These are phyloP conservation scores for Fagopyrum esculentum DNA, from an alignment of 148 eudicot species.

Conservation along the genomic window DNA sequence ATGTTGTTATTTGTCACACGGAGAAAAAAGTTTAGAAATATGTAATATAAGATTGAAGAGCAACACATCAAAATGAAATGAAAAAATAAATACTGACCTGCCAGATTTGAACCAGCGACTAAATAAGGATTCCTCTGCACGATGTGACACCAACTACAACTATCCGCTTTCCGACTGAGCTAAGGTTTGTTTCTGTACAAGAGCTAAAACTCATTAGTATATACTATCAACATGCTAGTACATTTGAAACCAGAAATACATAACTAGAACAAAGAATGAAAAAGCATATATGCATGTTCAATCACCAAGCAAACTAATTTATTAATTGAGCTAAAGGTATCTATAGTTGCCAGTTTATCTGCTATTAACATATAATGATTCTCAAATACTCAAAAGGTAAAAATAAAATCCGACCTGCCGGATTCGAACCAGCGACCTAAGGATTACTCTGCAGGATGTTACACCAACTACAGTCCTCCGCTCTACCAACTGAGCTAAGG, in stretches of 20 bases:
- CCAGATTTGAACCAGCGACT: too few relatives aligned
- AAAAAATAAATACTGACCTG: too few relatives aligned
- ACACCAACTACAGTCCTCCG: slow-evolving; percentile 32
- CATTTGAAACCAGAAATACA: too few relatives aligned
- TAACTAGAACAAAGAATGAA: not conserved
- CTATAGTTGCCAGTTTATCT: too few relatives aligned
- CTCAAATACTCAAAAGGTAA: too few relatives aligned
- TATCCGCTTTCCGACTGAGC: not conserved
- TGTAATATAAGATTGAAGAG: too few relatives aligned
- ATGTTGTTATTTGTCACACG: too few relatives aligned
- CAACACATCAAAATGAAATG: too few relatives aligned
- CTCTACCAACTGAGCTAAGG: slow-evolving; percentile 19
- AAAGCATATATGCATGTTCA: not conserved
- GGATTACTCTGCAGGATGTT: slow-evolving; percentile 13
- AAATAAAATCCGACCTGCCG: slow-evolving; percentile 24
- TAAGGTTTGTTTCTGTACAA: not conserved
- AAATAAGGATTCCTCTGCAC: too few relatives aligned
- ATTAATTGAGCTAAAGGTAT: not conserved
- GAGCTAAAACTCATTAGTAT: not conserved
- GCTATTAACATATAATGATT: too few relatives aligned
- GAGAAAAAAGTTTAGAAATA: too few relatives aligned
- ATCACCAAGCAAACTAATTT: not conserved
- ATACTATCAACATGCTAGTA: not conserved
- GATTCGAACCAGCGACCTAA: slow-evolving; percentile 43
- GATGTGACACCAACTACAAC: too few relatives aligned